Evolutionary conservation across 371 early-diverging fungal species (phyloP).

Genomic region (Dinochytrium kinnereticum): DNA sequence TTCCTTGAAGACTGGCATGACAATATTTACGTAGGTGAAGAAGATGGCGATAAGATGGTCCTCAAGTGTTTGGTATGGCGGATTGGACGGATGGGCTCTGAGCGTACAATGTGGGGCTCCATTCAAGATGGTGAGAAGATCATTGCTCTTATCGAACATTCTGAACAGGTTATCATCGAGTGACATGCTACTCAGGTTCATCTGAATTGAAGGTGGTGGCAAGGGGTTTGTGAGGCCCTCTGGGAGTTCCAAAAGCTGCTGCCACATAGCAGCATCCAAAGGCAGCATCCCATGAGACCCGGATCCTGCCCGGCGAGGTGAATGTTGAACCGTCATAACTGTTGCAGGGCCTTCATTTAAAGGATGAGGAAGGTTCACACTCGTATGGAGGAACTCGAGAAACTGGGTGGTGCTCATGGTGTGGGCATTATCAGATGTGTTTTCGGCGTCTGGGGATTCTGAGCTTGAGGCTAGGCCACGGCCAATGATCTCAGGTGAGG

Average conservation of each 20-base stretch:
- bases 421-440: too few species aligned
- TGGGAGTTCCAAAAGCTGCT: background rate
- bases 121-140: background rate
- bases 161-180: background rate
- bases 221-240: background rate
- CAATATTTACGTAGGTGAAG: conserved; percentile 9
- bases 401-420: background rate
- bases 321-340: too few species aligned
- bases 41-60: conserved; percentile 16
- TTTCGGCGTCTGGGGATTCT: too few species aligned
- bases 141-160: background rate
- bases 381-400: background rate
- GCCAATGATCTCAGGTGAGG: background rate
- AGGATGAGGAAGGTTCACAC: background rate
- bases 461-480: too few species aligned
- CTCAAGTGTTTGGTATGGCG: background rate
- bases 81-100: background rate
- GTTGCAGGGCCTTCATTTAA: too few species aligned
- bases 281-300: too few species aligned
- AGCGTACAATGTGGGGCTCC: background rate
- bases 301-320: too few species aligned
- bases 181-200: background rate
- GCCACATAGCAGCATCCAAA: too few species aligned
- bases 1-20: conserved; percentile 4
- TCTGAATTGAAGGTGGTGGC: background rate